These are phyloP conservation scores for Penicillium cosmopolitanum DNA, from an alignment of 495 filamentous ascomycete species.

Conservation along the genomic window DNA sequence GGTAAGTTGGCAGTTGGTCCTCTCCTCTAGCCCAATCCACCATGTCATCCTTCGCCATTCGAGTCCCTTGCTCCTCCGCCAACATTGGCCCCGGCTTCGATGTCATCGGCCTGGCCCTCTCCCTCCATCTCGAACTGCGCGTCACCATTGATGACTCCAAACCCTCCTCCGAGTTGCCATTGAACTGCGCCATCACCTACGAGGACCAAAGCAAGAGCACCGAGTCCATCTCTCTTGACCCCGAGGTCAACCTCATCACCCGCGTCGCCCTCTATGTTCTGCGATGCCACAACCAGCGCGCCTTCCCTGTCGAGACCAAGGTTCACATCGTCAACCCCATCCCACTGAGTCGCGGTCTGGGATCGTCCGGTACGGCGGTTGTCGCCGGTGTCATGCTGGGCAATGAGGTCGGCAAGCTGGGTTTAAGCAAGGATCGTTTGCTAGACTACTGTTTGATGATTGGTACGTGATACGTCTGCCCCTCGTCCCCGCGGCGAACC, in stretches of 20 bases:
- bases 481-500: background rate
- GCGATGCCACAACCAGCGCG: constrained; percentile 79
- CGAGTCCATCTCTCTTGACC: constrained; percentile 73
- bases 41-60: constrained; percentile 61
- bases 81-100: constrained; percentile 98
- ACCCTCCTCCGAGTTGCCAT: constrained; percentile 56
- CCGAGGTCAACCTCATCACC: constrained; percentile 87
- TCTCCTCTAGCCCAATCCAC: background rate
- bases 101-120: constrained; percentile 91
- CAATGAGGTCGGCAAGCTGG: constrained; percentile 83
- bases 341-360: constrained; percentile 85
- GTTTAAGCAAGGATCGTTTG: constrained; percentile 77
- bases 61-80: constrained; percentile 84
- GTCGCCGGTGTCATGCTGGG: constrained; percentile 91
- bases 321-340: constrained; percentile 94
- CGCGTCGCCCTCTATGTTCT: constrained; percentile 90
- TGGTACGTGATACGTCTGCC: constrained; percentile 57
- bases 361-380: constrained; percentile 91
- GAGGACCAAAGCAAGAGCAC: constrained; percentile 77
- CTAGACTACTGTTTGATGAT: constrained; percentile 97
- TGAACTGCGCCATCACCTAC: constrained; percentile 90
- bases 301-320: constrained; percentile 82
- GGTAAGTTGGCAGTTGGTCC: background rate
- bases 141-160: constrained; percentile 67
- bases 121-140: constrained; percentile 83